These are phyloP conservation scores for Quercus aquifolioides DNA, from an alignment of 306 rosid genomes.

Conservation along the genomic window DNA sequence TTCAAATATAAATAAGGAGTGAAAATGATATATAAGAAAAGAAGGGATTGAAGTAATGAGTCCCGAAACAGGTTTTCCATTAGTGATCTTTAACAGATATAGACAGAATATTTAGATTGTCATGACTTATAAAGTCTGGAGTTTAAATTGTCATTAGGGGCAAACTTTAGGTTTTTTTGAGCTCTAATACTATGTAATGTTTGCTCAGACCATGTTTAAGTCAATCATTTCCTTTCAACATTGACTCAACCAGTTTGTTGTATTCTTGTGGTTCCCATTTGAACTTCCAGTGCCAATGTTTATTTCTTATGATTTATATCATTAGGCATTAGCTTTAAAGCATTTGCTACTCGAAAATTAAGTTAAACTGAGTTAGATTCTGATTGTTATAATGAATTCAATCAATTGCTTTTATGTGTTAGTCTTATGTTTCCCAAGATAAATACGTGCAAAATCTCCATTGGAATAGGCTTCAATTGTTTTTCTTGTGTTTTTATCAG, in stretches of 20 bases:
- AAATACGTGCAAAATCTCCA: constrained; percentile 13
- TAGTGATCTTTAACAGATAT: too few relatives aligned
- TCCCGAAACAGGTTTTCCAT: too few relatives aligned
- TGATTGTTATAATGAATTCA: neutral
- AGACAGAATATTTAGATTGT: too few relatives aligned
- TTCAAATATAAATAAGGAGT: too few relatives aligned
- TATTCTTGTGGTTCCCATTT: neutral
- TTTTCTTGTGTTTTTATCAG: constrained; percentile 39
- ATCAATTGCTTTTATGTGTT: neutral
- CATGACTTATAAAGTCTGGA: too few relatives aligned
- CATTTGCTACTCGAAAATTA: neutral
- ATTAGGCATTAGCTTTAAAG: neutral
- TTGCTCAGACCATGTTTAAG: neutral
- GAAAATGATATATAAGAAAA: too few relatives aligned
- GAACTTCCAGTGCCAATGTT: neutral
- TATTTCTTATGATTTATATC: neutral
- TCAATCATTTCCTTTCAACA: neutral
- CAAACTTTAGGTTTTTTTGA: neutral
- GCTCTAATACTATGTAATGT: neutral
- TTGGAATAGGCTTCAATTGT: constrained; percentile 1
- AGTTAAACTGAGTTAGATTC: neutral
- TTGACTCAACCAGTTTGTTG: neutral
- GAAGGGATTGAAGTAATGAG: too few relatives aligned
- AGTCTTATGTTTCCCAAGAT: neutral
- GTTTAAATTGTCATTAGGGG: too few relatives aligned